Conservation (phyloP, 768 basidiomycete genomes). For the Rhodotorula paludigena region DNA sequence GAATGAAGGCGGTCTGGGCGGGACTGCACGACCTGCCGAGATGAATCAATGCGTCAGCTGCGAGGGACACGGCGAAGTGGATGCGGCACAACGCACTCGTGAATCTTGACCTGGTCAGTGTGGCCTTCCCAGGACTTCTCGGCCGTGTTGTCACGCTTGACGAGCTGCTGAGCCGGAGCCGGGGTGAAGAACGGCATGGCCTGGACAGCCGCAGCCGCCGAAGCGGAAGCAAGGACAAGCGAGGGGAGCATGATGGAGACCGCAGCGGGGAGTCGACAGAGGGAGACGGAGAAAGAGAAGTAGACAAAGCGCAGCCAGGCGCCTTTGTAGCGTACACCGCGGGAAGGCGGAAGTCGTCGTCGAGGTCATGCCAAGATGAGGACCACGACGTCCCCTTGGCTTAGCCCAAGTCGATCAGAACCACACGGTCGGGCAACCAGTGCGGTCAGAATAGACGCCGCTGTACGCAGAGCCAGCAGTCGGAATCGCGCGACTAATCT, state of each 20-base stretch:
- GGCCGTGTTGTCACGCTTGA: slow-evolving; percentile 10
- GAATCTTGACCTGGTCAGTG: slow-evolving; percentile 25
- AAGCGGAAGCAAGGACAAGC: slow-evolving; percentile 9
- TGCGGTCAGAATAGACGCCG: too few species aligned
- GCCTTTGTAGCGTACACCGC: too few species aligned
- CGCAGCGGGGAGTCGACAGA: not conserved
- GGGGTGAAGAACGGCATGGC: slow-evolving; percentile 26
- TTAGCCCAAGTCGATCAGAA: too few species aligned
- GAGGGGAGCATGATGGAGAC: slow-evolving; percentile 11
- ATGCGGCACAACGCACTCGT: slow-evolving; percentile 1
- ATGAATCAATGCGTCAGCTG: not conserved
- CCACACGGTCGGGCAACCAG: too few species aligned
- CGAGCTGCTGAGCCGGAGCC: not conserved
- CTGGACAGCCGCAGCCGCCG: too few species aligned
- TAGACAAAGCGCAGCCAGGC: too few species aligned
- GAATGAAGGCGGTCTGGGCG: slow-evolving; percentile 21
- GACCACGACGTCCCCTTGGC: too few species aligned
- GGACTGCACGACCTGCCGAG: slow-evolving; percentile 23
- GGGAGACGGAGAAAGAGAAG: not conserved
- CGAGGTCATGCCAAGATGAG: too few species aligned
- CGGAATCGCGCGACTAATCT: too few species aligned
- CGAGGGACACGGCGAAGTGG: not conserved
- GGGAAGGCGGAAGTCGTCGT: too few species aligned
- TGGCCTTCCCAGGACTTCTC: not conserved
- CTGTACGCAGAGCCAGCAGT: too few species aligned